Conservation (phyloP, 345 rosid genomes). For the Populus pruinosa region DNA sequence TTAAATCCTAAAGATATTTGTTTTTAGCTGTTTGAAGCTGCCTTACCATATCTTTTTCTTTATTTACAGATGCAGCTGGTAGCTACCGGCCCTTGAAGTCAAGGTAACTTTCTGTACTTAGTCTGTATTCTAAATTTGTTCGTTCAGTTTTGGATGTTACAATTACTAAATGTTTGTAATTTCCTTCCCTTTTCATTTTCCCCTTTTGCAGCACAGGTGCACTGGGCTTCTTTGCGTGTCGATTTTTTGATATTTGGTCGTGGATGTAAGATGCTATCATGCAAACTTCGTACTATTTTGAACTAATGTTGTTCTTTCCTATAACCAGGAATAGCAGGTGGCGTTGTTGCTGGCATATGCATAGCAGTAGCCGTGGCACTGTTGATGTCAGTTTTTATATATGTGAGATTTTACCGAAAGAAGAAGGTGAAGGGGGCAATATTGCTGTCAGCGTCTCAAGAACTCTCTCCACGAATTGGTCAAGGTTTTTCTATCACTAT, state of each 20-base stretch:
- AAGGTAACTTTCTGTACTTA: slow-evolving; percentile 36
- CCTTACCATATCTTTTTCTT: slow-evolving; percentile 15
- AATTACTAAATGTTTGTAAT: slow-evolving; percentile 1
- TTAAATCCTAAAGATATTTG: neutral
- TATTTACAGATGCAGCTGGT: slow-evolving; percentile 52
- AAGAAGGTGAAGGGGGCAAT: slow-evolving; percentile 39
- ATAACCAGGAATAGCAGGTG: slow-evolving; percentile 55
- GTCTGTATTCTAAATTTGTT: neutral
- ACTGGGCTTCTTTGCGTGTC: slow-evolving; percentile 34
- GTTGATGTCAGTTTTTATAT: slow-evolving; percentile 40
- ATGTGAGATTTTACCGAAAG: slow-evolving; percentile 45
- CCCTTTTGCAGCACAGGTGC: slow-evolving; percentile 51
- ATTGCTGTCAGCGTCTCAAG: slow-evolving; percentile 34
- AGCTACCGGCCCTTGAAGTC: slow-evolving; percentile 46
- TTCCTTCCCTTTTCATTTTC: slow-evolving; percentile 14
- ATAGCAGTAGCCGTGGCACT: slow-evolving; percentile 40
- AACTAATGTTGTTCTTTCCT: slow-evolving; percentile 23
- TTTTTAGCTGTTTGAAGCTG: neutral
- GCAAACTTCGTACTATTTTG: slow-evolving; percentile 15
- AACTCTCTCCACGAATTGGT: slow-evolving; percentile 35
- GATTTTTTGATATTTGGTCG: slow-evolving; percentile 13
- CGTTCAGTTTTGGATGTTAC: neutral
- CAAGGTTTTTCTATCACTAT: slow-evolving; percentile 29
- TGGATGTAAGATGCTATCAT: slow-evolving; percentile 17
- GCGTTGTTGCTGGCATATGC: slow-evolving; percentile 63